Conservation (phyloP, 1,284 basidiomycete genomes). For the Gymnopus androsaceus region DNA sequence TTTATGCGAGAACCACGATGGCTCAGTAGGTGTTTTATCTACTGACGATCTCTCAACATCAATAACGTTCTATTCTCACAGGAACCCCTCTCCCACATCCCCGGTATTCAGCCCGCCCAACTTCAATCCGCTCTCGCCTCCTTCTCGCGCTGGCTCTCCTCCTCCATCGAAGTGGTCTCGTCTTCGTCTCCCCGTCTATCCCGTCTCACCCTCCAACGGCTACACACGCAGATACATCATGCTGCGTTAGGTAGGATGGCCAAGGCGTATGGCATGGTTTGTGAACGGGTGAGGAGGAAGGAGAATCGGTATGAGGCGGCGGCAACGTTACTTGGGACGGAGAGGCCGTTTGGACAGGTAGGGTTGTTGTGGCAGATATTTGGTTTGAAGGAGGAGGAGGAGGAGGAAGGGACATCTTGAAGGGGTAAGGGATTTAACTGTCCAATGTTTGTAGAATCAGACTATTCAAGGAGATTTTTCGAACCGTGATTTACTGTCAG, state of each 20-base stretch:
- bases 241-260: slow-evolving; percentile 71
- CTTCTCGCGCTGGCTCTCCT: slow-evolving; percentile 72
- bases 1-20: slow-evolving; percentile 55
- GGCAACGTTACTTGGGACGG: slow-evolving; percentile 82
- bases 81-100: slow-evolving; percentile 73
- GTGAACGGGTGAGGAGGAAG: slow-evolving; percentile 71
- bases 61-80: slow-evolving; percentile 27
- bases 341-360: slow-evolving; percentile 78
- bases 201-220: slow-evolving; percentile 65
- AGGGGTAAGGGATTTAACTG: no score
- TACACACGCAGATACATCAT: slow-evolving; percentile 75
- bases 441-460: no score
- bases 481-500: no score
- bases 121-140: slow-evolving; percentile 56
- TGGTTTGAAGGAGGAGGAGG: slow-evolving; percentile 53
- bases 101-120: slow-evolving; percentile 54
- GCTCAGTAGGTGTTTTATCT: slow-evolving; percentile 47
- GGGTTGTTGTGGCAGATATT: slow-evolving; percentile 74
- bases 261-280: slow-evolving; percentile 68
- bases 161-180: slow-evolving; percentile 67
- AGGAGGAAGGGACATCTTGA: slow-evolving; percentile 4
- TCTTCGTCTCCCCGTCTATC: slow-evolving; percentile 78
- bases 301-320: slow-evolving; percentile 87
- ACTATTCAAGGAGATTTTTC: no score
- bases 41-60: not conserved